A percentile compares a stretch with the other conserved stretches of the same genome.
Evolutionary conservation across 1,284 basidiomycete genomes (phyloP).

Genomic region (Clitocybe nebularis): DNA sequence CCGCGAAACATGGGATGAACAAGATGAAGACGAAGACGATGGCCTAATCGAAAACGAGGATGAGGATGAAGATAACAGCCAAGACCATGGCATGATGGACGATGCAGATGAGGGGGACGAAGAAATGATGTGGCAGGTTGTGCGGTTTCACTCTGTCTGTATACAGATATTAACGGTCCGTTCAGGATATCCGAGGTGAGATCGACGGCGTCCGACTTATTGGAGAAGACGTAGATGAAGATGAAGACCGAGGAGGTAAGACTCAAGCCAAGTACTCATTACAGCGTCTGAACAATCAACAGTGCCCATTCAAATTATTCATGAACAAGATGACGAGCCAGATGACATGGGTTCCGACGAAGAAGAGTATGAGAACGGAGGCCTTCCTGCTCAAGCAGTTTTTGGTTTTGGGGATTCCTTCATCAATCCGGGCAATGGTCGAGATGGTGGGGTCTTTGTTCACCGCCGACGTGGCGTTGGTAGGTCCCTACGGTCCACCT

Average conservation of each 20-base stretch:
- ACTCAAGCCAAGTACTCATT: not conserved
- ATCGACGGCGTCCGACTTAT: slow-evolving; percentile 43
- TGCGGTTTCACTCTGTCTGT: slow-evolving; percentile 14
- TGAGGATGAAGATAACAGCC: slow-evolving; percentile 57
- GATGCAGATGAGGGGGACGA: slow-evolving; percentile 37
- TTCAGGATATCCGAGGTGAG: slow-evolving; percentile 56
- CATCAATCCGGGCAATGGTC: slow-evolving; percentile 37
- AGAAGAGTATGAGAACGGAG: slow-evolving; percentile 49
- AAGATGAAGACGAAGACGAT: slow-evolving; percentile 60
- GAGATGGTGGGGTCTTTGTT: slow-evolving; percentile 50
- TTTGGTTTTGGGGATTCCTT: slow-evolving; percentile 52
- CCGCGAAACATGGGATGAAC: slow-evolving; percentile 65
- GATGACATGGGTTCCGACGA: slow-evolving; percentile 69
- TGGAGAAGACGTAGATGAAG: slow-evolving; percentile 49
- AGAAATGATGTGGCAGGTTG: slow-evolving; percentile 74
- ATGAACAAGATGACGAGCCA: slow-evolving; percentile 55
- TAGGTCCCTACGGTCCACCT: slow-evolving; percentile 24
- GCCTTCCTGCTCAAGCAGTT: slow-evolving; percentile 37
- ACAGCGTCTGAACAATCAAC: slow-evolving; percentile 4
- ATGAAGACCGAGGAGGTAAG: slow-evolving; percentile 48
- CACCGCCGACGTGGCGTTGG: slow-evolving; percentile 49
- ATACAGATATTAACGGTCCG: not conserved
- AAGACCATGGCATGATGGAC: slow-evolving; percentile 41
- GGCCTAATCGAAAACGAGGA: slow-evolving; percentile 49
- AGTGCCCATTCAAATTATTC: slow-evolving; percentile 55